Percentiles rank a stretch among this genome's conserved stretches.
phyloP scores from a whole-genome alignment of 2,329 filamentous ascomycete genomes.

The Hirsutella thompsonii region DNA sequence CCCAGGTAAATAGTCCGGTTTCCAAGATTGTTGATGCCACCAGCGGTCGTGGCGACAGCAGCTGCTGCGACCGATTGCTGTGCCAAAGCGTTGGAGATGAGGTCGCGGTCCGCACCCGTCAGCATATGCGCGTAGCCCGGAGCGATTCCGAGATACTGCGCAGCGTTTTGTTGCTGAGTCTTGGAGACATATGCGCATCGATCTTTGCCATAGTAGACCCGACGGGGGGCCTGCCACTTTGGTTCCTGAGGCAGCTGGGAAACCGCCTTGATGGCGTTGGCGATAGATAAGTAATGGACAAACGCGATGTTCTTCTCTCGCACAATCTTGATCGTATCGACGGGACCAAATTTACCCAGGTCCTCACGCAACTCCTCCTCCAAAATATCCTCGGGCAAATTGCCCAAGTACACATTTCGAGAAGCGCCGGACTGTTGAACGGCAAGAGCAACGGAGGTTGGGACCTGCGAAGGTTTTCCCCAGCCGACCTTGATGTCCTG shows the following conservation, averaged over 20 bases:
- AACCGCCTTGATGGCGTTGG: conserved; percentile 96
- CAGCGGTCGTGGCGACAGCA: conserved; percentile 89
- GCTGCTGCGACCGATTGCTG: conserved; percentile 96
- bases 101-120: conserved; percentile 87
- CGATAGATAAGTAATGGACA: conserved; percentile 92
- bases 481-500: conserved; percentile 99
- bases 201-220: conserved; percentile 98
- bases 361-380: conserved; percentile 93
- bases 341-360: conserved; percentile 87
- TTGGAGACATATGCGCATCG: conserved; percentile 97
- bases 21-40: conserved; percentile 92
- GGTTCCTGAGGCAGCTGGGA: conserved; percentile 89
- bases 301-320: conserved; percentile 97
- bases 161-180: conserved; percentile 98
- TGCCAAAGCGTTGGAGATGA: conserved; percentile 91
- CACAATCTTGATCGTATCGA: conserved; percentile 96
- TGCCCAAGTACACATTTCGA: conserved; percentile 92
- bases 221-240: conserved; percentile 91
- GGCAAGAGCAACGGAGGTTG: conserved; percentile 90
- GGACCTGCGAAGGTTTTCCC: conserved; percentile 97
- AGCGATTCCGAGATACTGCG: conserved; percentile 93
- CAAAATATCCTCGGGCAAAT: conserved; percentile 75
- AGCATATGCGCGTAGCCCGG: conserved; percentile 94
- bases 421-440: conserved; percentile 97
- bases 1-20: conserved; percentile 97